These are phyloP conservation scores for Chloromonas sp. DNA, from an alignment of 163 green algal genomes.

Conservation along the genomic window DNA sequence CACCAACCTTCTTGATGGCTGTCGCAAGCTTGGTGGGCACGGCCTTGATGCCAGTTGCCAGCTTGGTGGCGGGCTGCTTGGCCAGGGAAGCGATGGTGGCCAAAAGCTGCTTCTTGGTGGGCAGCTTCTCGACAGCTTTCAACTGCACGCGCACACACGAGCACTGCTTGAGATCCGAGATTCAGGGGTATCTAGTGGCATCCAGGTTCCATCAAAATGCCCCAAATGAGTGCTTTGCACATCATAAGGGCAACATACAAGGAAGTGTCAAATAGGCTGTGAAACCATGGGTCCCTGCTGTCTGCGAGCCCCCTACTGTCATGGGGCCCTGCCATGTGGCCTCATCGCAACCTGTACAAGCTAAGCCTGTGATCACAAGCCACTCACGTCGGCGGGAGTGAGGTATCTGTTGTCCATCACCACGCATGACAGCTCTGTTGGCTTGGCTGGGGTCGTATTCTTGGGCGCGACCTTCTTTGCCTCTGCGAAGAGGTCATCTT, in stretches of 20 bases:
- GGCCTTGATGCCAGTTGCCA: slow-evolving; percentile 76
- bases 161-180: no score
- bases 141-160: slow-evolving; percentile 32
- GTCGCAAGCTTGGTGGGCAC: slow-evolving; percentile 82
- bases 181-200: no score
- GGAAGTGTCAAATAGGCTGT: no score
- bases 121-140: slow-evolving; percentile 75
- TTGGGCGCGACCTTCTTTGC: slow-evolving; percentile 65
- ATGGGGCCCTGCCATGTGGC: no score
- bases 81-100: slow-evolving; percentile 70
- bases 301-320: no score
- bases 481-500: slow-evolving; percentile 53
- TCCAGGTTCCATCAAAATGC: no score
- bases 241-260: no score
- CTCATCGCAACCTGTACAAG: no score
- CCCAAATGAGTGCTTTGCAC: no score
- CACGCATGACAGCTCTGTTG: slow-evolving; percentile 42
- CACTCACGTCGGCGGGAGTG: slow-evolving; percentile 35
- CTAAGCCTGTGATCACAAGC: neutral
- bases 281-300: no score
- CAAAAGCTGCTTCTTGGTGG: slow-evolving; percentile 83
- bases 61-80: slow-evolving; percentile 78
- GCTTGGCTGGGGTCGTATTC: slow-evolving; percentile 39
- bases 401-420: slow-evolving; percentile 69
- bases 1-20: slow-evolving; percentile 57